Percentiles rank a stretch among this genome's conserved stretches.
These are phyloP conservation scores for Leucogyrophana mollusca DNA, from an alignment of 768 basidiomycete species.

Conservation along the genomic window DNA sequence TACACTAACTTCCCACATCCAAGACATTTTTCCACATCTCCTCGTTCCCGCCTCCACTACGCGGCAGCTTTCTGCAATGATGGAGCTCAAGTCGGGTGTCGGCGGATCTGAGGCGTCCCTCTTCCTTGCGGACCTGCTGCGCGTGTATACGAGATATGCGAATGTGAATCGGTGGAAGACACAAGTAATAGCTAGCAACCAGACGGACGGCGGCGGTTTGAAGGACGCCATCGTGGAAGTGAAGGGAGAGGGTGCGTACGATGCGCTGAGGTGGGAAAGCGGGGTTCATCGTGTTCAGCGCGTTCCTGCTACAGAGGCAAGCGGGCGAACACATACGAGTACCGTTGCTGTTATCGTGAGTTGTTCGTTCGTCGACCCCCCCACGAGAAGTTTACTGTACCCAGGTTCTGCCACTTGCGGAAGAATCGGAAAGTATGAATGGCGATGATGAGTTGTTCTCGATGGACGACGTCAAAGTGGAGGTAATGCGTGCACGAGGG, in stretches of 20 bases:
- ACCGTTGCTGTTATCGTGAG: conserved; percentile 84
- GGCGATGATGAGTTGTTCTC: conserved; percentile 63
- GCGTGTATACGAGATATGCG: conserved; percentile 79
- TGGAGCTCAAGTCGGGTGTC: conserved; percentile 92
- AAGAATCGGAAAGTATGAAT: conserved; percentile 54
- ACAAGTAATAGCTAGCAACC: conserved; percentile 55
- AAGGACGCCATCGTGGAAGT: conserved; percentile 82
- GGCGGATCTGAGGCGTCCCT: conserved; percentile 88
- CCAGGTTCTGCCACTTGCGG: conserved; percentile 80
- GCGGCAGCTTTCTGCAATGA: conserved; percentile 64
- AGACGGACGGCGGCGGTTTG: conserved; percentile 60
- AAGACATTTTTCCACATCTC: conserved; percentile 60
- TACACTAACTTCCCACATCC: conserved; percentile 24
- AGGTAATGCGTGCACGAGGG: conserved; percentile 96
- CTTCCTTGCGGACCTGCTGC: conserved; percentile 72
- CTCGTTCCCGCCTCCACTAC: conserved; percentile 75
- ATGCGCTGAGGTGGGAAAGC: conserved; percentile 82
- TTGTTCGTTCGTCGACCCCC: no score
- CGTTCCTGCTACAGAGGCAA: conserved; percentile 87
- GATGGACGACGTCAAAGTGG: conserved; percentile 86
- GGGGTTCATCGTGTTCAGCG: conserved; percentile 96
- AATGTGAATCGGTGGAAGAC: conserved; percentile 58
- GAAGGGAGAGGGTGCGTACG: conserved; percentile 76
- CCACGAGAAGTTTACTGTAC: not conserved
- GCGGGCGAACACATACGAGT: conserved; percentile 89